Percentiles rank a stretch among this genome's conserved stretches.
These are phyloP conservation scores for Gossypioides kirkii DNA, from an alignment of 345 rosid species.

Conservation along the genomic window DNA sequence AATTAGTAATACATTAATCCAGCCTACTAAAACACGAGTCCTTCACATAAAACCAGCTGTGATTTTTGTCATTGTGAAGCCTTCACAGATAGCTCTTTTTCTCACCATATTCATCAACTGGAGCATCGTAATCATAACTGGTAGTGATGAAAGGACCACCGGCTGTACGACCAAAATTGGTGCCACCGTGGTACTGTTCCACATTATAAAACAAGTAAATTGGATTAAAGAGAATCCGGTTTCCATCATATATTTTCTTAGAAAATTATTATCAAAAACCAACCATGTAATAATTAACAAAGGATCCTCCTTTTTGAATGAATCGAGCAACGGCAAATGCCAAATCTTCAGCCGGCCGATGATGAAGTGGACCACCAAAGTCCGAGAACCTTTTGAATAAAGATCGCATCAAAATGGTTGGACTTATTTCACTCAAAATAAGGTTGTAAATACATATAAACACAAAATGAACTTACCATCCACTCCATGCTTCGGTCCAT, in stretches of 20 bases:
- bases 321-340: slow-evolving; percentile 93
- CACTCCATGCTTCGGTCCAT: slow-evolving; percentile 99
- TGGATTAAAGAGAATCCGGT: neutral
- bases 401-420: neutral
- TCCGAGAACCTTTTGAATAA: slow-evolving; percentile 66
- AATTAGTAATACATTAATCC: slow-evolving; percentile 15
- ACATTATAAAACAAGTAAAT: slow-evolving; percentile 18
- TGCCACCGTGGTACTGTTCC: slow-evolving; percentile 95
- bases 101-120: slow-evolving; percentile 95
- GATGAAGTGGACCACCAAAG: slow-evolving; percentile 88
- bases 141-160: slow-evolving; percentile 98
- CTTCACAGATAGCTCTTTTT: neutral
- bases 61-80: too few relatives aligned
- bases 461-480: slow-evolving; percentile 53
- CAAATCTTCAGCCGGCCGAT: slow-evolving; percentile 95
- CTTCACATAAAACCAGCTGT: neutral
- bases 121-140: slow-evolving; percentile 97
- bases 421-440: slow-evolving; percentile 1
- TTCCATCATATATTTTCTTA: neutral
- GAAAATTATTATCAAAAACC: neutral
- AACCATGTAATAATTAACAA: slow-evolving; percentile 96
- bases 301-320: slow-evolving; percentile 96
- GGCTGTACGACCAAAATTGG: slow-evolving; percentile 95
- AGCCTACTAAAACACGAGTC: neutral
- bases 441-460: neutral